A percentile compares a stretch with the other conserved stretches of the same genome.
Conservation (phyloP, 495 filamentous ascomycete species). For the Trichocladium antarcticum region DNA sequence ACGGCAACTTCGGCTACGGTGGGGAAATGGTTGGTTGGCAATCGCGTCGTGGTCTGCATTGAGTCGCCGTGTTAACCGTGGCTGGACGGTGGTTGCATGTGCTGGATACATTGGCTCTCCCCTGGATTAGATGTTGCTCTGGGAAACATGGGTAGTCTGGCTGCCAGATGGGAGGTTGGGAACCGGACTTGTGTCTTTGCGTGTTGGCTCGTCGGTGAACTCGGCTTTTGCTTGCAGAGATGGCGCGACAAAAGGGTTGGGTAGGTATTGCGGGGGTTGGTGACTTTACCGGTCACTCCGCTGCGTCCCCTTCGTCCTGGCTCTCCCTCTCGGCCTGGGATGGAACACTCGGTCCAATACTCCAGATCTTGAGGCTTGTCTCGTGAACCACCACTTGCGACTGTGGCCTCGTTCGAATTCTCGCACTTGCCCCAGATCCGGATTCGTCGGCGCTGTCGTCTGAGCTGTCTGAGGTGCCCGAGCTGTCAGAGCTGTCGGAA, state of each 20-base stretch:
- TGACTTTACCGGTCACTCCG: neutral
- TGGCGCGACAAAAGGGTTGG: too few species aligned
- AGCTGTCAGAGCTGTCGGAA: neutral
- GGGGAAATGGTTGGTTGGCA: neutral
- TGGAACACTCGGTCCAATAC: slow-evolving; percentile 18
- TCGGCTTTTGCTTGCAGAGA: too few species aligned
- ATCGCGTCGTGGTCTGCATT: too few species aligned
- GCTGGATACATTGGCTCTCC: slow-evolving; percentile 2
- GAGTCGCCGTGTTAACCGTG: too few species aligned
- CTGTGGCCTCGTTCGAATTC: slow-evolving; percentile 5
- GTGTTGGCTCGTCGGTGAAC: too few species aligned
- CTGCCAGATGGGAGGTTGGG: too few species aligned
- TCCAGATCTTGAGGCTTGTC: slow-evolving; percentile 59
- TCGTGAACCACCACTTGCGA: slow-evolving; percentile 31
- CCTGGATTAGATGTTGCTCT: neutral
- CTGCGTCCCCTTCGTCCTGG: neutral
- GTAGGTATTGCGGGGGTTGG: neutral
- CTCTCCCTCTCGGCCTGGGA: neutral
- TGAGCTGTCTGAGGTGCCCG: slow-evolving; percentile 1
- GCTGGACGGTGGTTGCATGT: slow-evolving; percentile 2
- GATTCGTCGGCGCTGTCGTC: slow-evolving; percentile 3
- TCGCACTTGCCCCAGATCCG: neutral
- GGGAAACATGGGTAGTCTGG: neutral
- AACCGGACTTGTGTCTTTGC: too few species aligned
- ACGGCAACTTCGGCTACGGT: neutral